Evolutionary conservation across 2,329 filamentous ascomycete species (phyloP).

Genomic region (Aspergillus pseudotamarii): DNA sequence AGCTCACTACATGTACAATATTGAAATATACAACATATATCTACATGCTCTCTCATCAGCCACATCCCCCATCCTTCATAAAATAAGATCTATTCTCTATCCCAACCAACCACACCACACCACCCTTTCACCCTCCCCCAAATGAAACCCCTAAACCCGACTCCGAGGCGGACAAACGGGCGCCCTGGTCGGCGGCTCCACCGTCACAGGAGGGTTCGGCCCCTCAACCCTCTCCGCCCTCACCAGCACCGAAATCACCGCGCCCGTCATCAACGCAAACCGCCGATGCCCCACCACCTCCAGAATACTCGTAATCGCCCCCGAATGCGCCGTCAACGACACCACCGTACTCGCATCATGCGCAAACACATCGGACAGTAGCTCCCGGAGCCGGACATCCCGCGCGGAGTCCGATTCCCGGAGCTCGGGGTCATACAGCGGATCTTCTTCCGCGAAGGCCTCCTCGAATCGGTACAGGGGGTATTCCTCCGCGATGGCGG

Average conservation of each 20-base stretch:
- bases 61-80: not conserved
- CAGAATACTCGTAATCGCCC: constrained; percentile 59
- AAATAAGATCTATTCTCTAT: not conserved
- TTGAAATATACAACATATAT: constrained; percentile 15
- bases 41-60: not conserved
- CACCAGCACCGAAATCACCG: constrained; percentile 55
- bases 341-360: constrained; percentile 52
- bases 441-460: constrained; percentile 58
- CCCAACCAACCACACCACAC: not conserved
- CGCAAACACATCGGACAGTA: constrained; percentile 58
- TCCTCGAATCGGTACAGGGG: constrained; percentile 56
- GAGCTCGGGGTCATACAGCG: constrained; percentile 52
- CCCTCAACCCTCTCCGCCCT: constrained; percentile 40
- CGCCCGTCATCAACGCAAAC: constrained; percentile 54
- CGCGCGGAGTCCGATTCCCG: constrained; percentile 55
- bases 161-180: constrained; percentile 11
- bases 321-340: constrained; percentile 62
- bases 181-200: constrained; percentile 29
- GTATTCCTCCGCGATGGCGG: constrained; percentile 52
- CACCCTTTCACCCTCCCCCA: no score
- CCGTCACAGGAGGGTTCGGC: constrained; percentile 17
- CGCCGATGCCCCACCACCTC: constrained; percentile 47
- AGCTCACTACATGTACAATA: constrained; percentile 15
- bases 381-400: constrained; percentile 46
- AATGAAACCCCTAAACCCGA: not conserved